phyloP scores from a whole-genome alignment of 257 asterid genomes.

The Parsonsia alboflavescens region DNA sequence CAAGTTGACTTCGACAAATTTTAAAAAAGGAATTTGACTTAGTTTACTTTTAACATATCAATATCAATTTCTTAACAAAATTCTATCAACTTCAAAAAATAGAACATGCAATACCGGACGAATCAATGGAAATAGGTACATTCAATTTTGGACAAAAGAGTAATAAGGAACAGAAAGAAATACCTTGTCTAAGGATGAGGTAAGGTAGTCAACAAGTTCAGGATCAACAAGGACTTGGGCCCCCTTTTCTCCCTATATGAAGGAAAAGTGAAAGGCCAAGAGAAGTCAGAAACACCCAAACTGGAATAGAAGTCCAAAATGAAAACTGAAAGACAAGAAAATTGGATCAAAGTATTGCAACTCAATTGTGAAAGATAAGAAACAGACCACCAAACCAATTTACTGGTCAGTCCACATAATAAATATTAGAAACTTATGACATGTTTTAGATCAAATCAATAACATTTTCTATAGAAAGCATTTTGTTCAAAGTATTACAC shows the following conservation, averaged over 20 bases:
- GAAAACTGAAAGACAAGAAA: neutral
- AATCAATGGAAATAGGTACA: too few relatives aligned
- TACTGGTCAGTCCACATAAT: neutral
- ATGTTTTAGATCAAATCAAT: neutral
- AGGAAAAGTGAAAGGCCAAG: constrained; percentile 4
- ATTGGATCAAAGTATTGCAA: neutral
- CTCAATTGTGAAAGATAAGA: neutral
- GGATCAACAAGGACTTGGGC: constrained; percentile 90
- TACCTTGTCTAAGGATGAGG: constrained; percentile 77
- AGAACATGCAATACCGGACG: too few relatives aligned
- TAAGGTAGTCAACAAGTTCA: constrained; percentile 77
- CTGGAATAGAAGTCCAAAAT: neutral
- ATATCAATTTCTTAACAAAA: too few relatives aligned
- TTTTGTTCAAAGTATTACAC: neutral
- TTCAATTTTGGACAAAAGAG: too few relatives aligned
- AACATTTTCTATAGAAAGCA: neutral
- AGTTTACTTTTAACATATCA: too few relatives aligned
- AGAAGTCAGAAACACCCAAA: neutral
- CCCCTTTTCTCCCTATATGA: constrained; percentile 78
- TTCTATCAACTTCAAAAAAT: too few relatives aligned
- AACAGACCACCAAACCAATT: neutral
- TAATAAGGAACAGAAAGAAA: too few relatives aligned
- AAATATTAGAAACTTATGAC: neutral
- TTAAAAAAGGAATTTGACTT: too few relatives aligned
- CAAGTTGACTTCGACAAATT: too few relatives aligned